These are phyloP conservation scores for Ganoderma boninense DNA, from an alignment of 1,284 basidiomycete species.

Conservation along the genomic window DNA sequence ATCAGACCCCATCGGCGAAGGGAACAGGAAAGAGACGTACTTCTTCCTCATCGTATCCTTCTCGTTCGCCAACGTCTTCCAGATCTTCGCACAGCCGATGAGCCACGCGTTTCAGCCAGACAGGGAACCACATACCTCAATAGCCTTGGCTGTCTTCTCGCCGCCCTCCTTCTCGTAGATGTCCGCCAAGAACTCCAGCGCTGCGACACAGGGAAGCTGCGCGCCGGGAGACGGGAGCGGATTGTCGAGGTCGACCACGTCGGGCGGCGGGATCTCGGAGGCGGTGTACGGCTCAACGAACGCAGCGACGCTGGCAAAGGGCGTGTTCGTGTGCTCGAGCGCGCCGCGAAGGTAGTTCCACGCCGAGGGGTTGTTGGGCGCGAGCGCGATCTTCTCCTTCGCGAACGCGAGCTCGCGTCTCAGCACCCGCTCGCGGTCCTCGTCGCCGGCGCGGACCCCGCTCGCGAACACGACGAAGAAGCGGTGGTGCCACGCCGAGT, in stretches of 20 bases:
- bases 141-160: constrained; percentile 56
- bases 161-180: constrained; percentile 67
- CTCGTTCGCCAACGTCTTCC: constrained; percentile 73
- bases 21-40: constrained; percentile 51
- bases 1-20: background rate
- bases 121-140: constrained; percentile 47
- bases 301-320: constrained; percentile 61
- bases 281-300: constrained; percentile 76
- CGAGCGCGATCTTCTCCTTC: constrained; percentile 83
- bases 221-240: constrained; percentile 73
- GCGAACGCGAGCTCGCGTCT: constrained; percentile 76
- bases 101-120: background rate
- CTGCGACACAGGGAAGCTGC: constrained; percentile 76
- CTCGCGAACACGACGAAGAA: constrained; percentile 91
- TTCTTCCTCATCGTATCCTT: constrained; percentile 84
- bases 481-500: constrained; percentile 98
- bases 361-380: constrained; percentile 91
- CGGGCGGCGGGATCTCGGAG: constrained; percentile 32
- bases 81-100: constrained; percentile 53
- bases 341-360: constrained; percentile 95
- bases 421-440: constrained; percentile 62
- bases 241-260: constrained; percentile 77
- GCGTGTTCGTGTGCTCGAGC: constrained; percentile 64
- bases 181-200: constrained; percentile 90
- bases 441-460: constrained; percentile 65